These are phyloP conservation scores for Seiridium unicorne DNA, from an alignment of 2,329 filamentous ascomycete species.

Conservation along the genomic window DNA sequence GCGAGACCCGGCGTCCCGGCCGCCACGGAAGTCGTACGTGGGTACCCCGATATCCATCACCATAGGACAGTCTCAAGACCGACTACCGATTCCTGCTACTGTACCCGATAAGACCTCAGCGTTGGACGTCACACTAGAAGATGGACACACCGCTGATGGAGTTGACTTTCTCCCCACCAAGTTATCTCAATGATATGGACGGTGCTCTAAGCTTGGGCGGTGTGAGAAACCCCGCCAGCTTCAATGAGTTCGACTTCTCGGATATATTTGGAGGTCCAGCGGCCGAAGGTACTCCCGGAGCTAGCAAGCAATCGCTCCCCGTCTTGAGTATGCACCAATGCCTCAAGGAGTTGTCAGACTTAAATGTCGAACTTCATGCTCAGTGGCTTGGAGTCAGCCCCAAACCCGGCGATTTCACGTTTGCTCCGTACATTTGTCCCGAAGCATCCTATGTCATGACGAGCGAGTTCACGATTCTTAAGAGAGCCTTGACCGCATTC, in stretches of 20 bases:
- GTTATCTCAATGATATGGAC: too few relatives aligned
- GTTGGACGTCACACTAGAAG: too few relatives aligned
- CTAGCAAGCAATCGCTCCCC: not conserved
- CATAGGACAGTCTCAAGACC: not conserved
- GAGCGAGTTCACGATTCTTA: not conserved
- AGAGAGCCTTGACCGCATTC: not conserved
- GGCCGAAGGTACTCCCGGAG: not conserved
- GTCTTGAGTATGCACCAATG: slow-evolving; percentile 15
- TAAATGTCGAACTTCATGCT: slow-evolving; percentile 16
- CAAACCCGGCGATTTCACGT: not conserved
- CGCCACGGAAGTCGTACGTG: not conserved
- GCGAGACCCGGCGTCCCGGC: not conserved
- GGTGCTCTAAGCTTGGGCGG: too few relatives aligned
- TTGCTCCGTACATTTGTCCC: not conserved
- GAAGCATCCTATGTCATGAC: not conserved
- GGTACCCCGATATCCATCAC: not conserved
- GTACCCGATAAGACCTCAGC: too few relatives aligned
- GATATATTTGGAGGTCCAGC: not conserved
- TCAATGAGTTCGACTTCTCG: not conserved
- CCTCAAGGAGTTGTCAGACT: slow-evolving; percentile 16
- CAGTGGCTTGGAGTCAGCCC: slow-evolving; percentile 6
- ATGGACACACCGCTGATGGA: too few relatives aligned
- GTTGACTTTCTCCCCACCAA: too few relatives aligned
- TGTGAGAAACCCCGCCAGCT: not conserved
- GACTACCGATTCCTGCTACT: not conserved